These are phyloP conservation scores for Rhodosporidiobolus odoratus DNA, from an alignment of 768 basidiomycete species.

Conservation along the genomic window DNA sequence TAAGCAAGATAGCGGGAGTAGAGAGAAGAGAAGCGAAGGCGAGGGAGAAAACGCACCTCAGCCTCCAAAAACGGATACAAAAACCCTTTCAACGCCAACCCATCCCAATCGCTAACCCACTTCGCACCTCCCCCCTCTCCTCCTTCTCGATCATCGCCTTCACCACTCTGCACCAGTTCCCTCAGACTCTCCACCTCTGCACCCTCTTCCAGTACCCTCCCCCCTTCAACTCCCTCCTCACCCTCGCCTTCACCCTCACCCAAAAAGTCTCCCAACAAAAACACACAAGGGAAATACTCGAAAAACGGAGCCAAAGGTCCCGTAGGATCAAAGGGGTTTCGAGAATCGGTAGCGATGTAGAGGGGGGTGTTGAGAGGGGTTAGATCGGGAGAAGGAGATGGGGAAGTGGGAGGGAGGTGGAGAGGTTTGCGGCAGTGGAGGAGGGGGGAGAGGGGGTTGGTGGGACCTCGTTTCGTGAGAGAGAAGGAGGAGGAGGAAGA, in stretches of 20 bases:
- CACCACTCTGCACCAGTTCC: neutral
- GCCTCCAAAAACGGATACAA: slow-evolving; percentile 30
- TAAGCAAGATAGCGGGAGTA: neutral
- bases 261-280: slow-evolving; percentile 56
- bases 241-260: neutral
- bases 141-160: neutral
- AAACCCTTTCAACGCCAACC: neutral
- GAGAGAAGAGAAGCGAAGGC: too few species aligned
- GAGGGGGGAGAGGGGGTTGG: slow-evolving; percentile 2
- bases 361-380: slow-evolving; percentile 56
- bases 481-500: neutral
- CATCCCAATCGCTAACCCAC: slow-evolving; percentile 29
- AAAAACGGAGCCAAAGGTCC: slow-evolving; percentile 54
- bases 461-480: neutral
- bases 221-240: neutral
- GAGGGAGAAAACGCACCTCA: slow-evolving; percentile 3
- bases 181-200: neutral
- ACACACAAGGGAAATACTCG: slow-evolving; percentile 60
- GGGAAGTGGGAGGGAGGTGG: neutral
- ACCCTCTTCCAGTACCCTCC: neutral
- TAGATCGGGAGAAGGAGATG: slow-evolving; percentile 1
- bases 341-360: slow-evolving; percentile 63
- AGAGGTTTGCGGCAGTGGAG: slow-evolving; percentile 29
- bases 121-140: neutral
- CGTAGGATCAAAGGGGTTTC: slow-evolving; percentile 50